Base-by-base conservation (phyloP, 2,329 filamentous ascomycete species). In the Sclerotinia trifoliorum region DNA sequence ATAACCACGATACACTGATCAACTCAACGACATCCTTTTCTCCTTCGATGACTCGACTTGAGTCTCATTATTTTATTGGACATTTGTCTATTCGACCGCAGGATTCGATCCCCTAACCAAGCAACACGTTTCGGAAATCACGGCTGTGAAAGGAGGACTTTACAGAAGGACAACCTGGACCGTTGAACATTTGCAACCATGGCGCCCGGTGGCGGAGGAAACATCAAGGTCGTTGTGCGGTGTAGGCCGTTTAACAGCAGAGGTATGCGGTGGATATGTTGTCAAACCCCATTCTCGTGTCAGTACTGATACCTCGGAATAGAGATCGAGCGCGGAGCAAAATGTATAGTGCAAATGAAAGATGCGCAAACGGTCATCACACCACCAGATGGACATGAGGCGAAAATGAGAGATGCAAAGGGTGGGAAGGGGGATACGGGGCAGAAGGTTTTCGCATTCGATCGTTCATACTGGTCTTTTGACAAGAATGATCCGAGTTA, bases 151-250 rank as follows among this genome's bases (percentile, higher is more conserved):
- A 67, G 67, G 26, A 68, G 66, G 65, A 44, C 63, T 64, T 62
- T 13, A 24, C 32, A 49, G 67, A 57, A 49, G 60, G 55, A 26
- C 42, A 44, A 29, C 26, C 24, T 55, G 62, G 35, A 55, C 68
- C 57, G 67, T 69, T 58, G 60, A 65, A 51, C 68, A 70, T 70
- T 71, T 69, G 65, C 70, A 73, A 75, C 72, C 51, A 78, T 78
- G 77, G 69, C 77, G 61, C 74, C 76, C 21, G 75, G 71, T 67
- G 75, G 92, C 77, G 93, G 91, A 82, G 94, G 95, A 78, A 99
- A 99, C 79, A 99, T 99, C 81, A 99, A 99, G 89, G 95, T 99
- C 83, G 95, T 99, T 84, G 95, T 99, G 84, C 89, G 95, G 83
- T 90, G 91, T 76, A 88, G 95, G 79, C 95, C 95, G 63, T 99